Evolutionary conservation across 768 basidiomycete genomes (phyloP).

Genomic region (Leccinum aurantiacum): DNA sequence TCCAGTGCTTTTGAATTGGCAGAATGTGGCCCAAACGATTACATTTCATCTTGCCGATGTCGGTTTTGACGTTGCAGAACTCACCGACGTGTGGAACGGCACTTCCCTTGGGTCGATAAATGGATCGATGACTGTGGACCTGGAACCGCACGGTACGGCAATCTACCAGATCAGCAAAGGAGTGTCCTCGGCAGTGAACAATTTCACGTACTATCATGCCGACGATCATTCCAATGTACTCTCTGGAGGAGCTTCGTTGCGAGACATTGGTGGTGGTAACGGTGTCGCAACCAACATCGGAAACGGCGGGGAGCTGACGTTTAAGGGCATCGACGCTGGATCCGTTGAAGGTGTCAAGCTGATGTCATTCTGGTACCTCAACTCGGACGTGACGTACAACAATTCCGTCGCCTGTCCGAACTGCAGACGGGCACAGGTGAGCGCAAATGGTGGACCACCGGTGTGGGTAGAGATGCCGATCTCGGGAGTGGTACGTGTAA

Average conservation of each 20-base stretch:
- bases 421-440: conserved; percentile 9
- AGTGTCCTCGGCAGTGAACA: not conserved
- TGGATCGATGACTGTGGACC: not conserved
- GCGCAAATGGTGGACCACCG: conserved; percentile 3
- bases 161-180: conserved; percentile 5
- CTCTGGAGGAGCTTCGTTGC: not conserved
- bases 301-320: conserved; percentile 4
- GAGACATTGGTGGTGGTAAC: not conserved
- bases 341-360: not conserved
- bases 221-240: conserved; percentile 1
- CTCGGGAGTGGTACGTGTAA: not conserved
- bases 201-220: conserved; percentile 1
- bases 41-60: conserved; percentile 6
- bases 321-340: conserved; percentile 10
- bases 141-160: conserved; percentile 5
- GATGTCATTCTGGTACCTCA: conserved; percentile 5
- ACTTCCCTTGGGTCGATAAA: not conserved
- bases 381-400: conserved; percentile 9
- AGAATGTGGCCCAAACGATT: not conserved
- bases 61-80: not conserved
- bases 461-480: conserved; percentile 11
- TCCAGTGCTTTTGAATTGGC: conserved; percentile 11
- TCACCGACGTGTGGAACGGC: conserved; percentile 10
- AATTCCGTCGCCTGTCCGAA: conserved; percentile 8
- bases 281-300: conserved; percentile 1